Conservation (phyloP, 106 monocot species). For the Alisma plantagoaquatica region DNA sequence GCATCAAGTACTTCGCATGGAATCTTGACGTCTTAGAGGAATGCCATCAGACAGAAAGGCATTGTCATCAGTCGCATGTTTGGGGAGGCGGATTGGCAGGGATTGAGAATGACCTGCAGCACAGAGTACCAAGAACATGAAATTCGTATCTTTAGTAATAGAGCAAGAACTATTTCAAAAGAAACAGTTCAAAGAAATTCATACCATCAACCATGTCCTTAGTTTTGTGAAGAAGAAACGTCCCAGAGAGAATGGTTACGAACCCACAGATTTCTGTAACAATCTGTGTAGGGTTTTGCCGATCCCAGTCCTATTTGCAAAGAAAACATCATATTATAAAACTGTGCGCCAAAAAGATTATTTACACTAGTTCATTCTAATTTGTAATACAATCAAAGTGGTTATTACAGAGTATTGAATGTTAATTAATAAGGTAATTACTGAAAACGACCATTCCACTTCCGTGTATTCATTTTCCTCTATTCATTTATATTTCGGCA, state of each 20-base stretch:
- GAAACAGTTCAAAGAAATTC: not conserved
- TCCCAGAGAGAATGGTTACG: constrained; percentile 58
- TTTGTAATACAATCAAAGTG: no score
- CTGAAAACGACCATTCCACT: no score
- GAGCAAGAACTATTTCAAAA: not conserved
- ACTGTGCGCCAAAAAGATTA: no score
- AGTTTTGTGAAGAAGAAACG: constrained; percentile 63
- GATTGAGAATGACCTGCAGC: constrained; percentile 30
- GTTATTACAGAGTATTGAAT: no score
- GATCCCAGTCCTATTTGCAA: constrained; percentile 73
- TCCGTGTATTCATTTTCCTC: no score
- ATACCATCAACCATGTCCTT: constrained; percentile 62
- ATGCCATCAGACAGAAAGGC: constrained; percentile 47
- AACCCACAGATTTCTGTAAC: constrained; percentile 72
- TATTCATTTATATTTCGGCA: no score
- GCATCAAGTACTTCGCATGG: no score
- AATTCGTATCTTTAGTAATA: no score
- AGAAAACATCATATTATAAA: no score
- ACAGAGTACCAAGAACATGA: no score
- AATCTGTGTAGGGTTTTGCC: constrained; percentile 64
- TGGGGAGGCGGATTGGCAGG: constrained; percentile 35
- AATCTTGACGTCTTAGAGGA: constrained; percentile 49
- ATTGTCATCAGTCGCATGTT: constrained; percentile 47
- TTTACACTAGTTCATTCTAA: no score
- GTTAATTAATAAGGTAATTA: no score